These are phyloP conservation scores for Daldinia loculata DNA, from an alignment of 495 filamentous ascomycete species.

Conservation along the genomic window DNA sequence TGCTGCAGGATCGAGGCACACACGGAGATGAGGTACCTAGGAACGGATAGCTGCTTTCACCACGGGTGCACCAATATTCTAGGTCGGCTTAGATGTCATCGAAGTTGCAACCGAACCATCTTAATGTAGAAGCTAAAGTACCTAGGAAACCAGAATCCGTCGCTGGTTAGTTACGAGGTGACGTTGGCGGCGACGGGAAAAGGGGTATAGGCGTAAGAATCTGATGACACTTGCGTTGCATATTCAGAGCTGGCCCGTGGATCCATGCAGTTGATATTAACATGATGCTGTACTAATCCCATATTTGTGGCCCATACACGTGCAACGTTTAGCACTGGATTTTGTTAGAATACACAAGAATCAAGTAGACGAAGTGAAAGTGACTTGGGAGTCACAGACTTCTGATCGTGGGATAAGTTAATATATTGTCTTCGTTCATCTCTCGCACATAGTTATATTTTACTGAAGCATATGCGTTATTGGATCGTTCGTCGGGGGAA, in stretches of 20 bases:
- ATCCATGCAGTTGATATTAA: conserved; percentile 29
- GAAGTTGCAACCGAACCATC: not conserved
- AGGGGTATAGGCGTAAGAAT: conserved; percentile 1
- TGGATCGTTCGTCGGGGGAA: not conserved
- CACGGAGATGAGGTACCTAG: conserved; percentile 49
- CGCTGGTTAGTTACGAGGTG: conserved; percentile 8
- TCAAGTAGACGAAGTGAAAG: not conserved
- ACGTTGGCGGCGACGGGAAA: conserved; percentile 17
- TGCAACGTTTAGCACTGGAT: not conserved
- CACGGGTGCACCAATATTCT: conserved; percentile 17
- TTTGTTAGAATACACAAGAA: not conserved
- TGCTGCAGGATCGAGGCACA: conserved; percentile 50
- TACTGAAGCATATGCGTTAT: not conserved
- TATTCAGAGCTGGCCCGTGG: conserved; percentile 11
- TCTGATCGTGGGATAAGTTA: not conserved
- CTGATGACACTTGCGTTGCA: conserved; percentile 1
- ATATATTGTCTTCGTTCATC: not conserved
- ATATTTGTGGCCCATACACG: conserved; percentile 4
- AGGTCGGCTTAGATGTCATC: not conserved
- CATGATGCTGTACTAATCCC: conserved; percentile 21
- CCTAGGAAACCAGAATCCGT: not conserved
- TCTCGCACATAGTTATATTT: not conserved
- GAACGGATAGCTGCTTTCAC: conserved; percentile 46
- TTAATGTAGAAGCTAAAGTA: not conserved
- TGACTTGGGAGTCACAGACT: not conserved